Evolutionary conservation across 148 eudicot species (phyloP), one percentile per base, ranked within the genome.

Genomic region (Heliosperma pusillum): DNA sequence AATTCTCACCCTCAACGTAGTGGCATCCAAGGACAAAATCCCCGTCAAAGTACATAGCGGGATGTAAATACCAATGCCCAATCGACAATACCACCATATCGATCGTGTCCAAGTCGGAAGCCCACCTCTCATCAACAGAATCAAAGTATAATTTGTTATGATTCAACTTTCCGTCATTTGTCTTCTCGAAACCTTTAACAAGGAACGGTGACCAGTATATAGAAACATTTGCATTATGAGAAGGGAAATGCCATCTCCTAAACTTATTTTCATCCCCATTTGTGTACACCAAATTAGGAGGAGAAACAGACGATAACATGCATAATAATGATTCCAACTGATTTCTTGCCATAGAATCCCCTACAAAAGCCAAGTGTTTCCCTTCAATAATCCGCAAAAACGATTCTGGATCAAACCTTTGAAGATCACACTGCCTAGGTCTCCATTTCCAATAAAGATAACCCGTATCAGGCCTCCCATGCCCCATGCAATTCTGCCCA

Each of bases 1-100:
- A 78, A 44, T 90, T 89, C 22, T 79, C 76, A 3, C 82, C 87
- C 11, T 72, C 70, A 69, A 88, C 80, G 5, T 6, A 75, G 68
- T 95, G 98, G 53, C 98, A 95, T 16, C 98, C 98, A 7, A 92
- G 80, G 12, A 78, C 80, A 0, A 52, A 30, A 67, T 84, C 83
- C 7, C 92, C 90, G 45, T 88, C 77, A 50, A n/a, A 81, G 72
- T 84, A 95, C 40, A 89, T 80, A 22, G 97, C 98, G 0, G 92
- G 92, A 57, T 82, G 96, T n/a, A 95, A 85, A 86, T 78, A 95
- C 97, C 97, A 95, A 80, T 92, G 98, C 40, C 98, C 97, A 20
- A 83, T 81, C 10, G 97, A 92, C 66, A 95, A 76, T 36, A 95
- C 91, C 68, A 95, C 66, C 85, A 90, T 78, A 76, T 95, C 98